A percentile compares a stretch with the other conserved stretches of the same genome.
These are phyloP conservation scores for Ophiostoma ips DNA, from an alignment of 2,329 filamentous ascomycete genomes.

Conservation along the genomic window DNA sequence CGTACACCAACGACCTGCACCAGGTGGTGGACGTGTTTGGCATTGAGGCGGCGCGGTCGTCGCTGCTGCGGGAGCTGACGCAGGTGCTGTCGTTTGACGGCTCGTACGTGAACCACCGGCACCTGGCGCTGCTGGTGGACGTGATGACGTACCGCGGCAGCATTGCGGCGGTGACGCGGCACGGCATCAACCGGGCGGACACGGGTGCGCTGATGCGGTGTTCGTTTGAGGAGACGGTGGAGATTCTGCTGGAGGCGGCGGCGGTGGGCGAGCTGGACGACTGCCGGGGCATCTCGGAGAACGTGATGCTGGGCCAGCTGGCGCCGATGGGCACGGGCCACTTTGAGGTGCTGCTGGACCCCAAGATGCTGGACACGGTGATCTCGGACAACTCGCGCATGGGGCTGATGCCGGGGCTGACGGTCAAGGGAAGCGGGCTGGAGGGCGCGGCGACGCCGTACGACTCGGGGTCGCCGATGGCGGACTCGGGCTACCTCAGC, in stretches of 20 bases:
- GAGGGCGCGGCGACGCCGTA: constrained; percentile 90
- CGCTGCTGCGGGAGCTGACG: constrained; percentile 76
- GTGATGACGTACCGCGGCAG: constrained; percentile 94
- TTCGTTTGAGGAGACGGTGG: constrained; percentile 98
- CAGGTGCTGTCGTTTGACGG: constrained; percentile 94
- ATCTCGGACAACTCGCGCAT: constrained; percentile 83
- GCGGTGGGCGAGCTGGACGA: constrained; percentile 92
- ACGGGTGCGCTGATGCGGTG: constrained; percentile 98
- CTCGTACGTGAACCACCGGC: constrained; percentile 98
- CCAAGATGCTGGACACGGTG: constrained; percentile 88
- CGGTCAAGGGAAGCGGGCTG: constrained; percentile 57
- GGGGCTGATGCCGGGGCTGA: constrained; percentile 67
- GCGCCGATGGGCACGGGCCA: constrained; percentile 95
- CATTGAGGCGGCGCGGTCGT: constrained; percentile 83
- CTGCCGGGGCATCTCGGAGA: constrained; percentile 95
- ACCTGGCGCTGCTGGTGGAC: constrained; percentile 87
- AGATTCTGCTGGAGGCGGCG: constrained; percentile 92
- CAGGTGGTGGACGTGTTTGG: constrained; percentile 91
- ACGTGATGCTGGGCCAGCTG: constrained; percentile 95
- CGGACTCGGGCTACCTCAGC: constrained; percentile 48
- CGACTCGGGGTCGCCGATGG: constrained; percentile 71
- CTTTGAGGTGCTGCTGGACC: constrained; percentile 86
- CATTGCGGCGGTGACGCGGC: constrained; percentile 91
- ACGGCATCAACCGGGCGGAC: constrained; percentile 96
- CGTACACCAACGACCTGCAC: constrained; percentile 90